Conservation (phyloP, 768 basidiomycete genomes). For the Mycena filopes region DNA sequence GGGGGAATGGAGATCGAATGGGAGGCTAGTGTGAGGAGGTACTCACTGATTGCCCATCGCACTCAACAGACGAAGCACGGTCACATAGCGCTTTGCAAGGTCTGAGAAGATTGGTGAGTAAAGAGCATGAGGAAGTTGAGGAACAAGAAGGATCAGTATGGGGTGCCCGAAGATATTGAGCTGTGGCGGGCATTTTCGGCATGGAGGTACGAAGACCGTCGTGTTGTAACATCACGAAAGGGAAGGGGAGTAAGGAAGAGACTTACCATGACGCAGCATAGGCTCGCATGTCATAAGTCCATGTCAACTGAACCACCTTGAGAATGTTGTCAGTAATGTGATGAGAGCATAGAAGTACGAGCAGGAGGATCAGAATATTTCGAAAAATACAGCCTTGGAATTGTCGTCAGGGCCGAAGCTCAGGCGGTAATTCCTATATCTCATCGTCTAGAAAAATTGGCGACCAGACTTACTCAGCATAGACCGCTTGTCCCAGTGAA, state of each 20-base stretch:
- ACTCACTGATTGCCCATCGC: slow-evolving; percentile 12
- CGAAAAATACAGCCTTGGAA: slow-evolving; percentile 83
- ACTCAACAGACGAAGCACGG: neutral
- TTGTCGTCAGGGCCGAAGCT: slow-evolving; percentile 75
- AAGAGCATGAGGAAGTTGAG: neutral
- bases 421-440: slow-evolving; percentile 91
- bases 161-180: slow-evolving; percentile 87
- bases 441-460: slow-evolving; percentile 58
- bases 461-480: slow-evolving; percentile 47
- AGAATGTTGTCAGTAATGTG: slow-evolving; percentile 3
- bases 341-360: neutral
- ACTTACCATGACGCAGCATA: slow-evolving; percentile 46
- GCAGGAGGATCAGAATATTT: slow-evolving; percentile 60
- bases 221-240: slow-evolving; percentile 82
- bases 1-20: neutral
- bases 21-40: neutral
- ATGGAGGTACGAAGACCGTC: slow-evolving; percentile 91
- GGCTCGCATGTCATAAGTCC: no score
- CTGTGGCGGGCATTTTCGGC: slow-evolving; percentile 96
- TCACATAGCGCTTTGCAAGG: neutral
- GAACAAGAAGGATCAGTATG: slow-evolving; percentile 45
- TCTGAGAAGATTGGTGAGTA: neutral
- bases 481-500: neutral
- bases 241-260: neutral
- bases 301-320: no score